Conservation (phyloP, 2,329 filamentous ascomycete species). For the Aspergillus sp. region DNA sequence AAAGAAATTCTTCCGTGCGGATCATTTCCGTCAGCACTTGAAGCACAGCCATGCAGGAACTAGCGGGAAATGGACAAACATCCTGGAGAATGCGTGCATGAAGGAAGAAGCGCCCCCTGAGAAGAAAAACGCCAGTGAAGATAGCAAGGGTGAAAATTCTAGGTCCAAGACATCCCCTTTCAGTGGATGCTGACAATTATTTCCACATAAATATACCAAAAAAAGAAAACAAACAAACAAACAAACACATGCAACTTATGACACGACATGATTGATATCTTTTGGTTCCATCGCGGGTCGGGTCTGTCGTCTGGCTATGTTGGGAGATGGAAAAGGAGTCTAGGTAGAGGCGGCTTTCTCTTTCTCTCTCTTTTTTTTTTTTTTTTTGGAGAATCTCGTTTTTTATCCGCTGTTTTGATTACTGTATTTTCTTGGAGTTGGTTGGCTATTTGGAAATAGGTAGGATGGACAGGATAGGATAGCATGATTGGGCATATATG, state of each 20-base stretch:
- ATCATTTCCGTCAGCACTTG: slow-evolving; percentile 95
- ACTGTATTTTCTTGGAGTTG: too few relatives aligned
- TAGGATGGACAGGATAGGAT: too few relatives aligned
- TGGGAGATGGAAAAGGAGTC: too few relatives aligned
- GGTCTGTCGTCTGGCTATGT: too few relatives aligned
- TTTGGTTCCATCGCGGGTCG: too few relatives aligned
- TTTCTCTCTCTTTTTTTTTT: too few relatives aligned
- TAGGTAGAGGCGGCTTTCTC: too few relatives aligned
- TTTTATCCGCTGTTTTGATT: too few relatives aligned
- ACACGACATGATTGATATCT: neutral
- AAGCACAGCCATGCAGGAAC: slow-evolving; percentile 96
- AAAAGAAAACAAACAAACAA: neutral
- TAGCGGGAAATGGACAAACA: slow-evolving; percentile 98
- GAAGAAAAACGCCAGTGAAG: neutral
- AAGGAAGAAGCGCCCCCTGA: slow-evolving; percentile 60
- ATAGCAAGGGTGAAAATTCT: slow-evolving; percentile 10
- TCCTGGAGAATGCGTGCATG: slow-evolving; percentile 95
- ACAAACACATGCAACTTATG: neutral
- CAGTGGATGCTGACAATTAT: slow-evolving; percentile 21
- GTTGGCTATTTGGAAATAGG: too few relatives aligned
- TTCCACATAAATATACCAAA: neutral
- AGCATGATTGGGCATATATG: too few relatives aligned
- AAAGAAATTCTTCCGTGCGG: slow-evolving; percentile 96
- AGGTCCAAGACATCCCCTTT: slow-evolving; percentile 6
- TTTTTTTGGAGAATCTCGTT: too few relatives aligned